Evolutionary conservation across 495 filamentous ascomycete species (phyloP).

Genomic region (Antarctomyces pellizariae): DNA sequence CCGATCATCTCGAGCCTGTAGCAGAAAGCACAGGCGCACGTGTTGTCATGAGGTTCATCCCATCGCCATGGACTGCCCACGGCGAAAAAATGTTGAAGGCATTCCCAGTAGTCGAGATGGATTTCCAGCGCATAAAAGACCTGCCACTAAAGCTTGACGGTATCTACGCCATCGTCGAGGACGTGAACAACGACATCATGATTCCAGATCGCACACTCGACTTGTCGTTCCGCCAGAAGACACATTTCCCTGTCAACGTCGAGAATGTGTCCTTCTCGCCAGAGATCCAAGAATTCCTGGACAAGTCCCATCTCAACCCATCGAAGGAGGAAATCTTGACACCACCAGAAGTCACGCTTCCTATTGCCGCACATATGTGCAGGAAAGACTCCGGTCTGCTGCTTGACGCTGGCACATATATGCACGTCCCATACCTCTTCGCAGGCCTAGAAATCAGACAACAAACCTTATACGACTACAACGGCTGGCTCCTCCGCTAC

Average conservation of each 20-base stretch:
- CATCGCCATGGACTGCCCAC: slow-evolving; percentile 7
- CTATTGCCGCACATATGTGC: slow-evolving; percentile 7
- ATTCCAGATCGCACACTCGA: slow-evolving; percentile 9
- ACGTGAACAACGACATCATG: slow-evolving; percentile 8
- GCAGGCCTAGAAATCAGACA: slow-evolving; percentile 20
- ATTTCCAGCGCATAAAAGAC: slow-evolving; percentile 5
- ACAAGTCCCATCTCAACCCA: slow-evolving; percentile 14
- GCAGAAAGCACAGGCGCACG: background rate
- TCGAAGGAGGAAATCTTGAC: slow-evolving; percentile 14
- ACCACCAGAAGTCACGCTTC: slow-evolving; percentile 15
- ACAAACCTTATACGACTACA: slow-evolving; percentile 14
- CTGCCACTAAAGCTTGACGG: no score
- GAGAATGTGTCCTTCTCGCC: slow-evolving; percentile 3
- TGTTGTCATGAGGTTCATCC: slow-evolving; percentile 8
- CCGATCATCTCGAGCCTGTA: background rate
- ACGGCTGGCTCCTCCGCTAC: slow-evolving; percentile 19
- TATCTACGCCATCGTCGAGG: slow-evolving; percentile 7
- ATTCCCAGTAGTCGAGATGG: slow-evolving; percentile 11
- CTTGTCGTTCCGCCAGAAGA: slow-evolving; percentile 8
- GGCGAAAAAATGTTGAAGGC: slow-evolving; percentile 5
- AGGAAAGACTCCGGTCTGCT: slow-evolving; percentile 5
- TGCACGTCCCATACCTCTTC: slow-evolving; percentile 20
- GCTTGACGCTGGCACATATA: slow-evolving; percentile 1
- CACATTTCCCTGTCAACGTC: slow-evolving; percentile 1
- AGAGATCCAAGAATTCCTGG: slow-evolving; percentile 17